Base-by-base conservation (phyloP, 148 eudicot genomes). In the Oxyria digyna region DNA sequence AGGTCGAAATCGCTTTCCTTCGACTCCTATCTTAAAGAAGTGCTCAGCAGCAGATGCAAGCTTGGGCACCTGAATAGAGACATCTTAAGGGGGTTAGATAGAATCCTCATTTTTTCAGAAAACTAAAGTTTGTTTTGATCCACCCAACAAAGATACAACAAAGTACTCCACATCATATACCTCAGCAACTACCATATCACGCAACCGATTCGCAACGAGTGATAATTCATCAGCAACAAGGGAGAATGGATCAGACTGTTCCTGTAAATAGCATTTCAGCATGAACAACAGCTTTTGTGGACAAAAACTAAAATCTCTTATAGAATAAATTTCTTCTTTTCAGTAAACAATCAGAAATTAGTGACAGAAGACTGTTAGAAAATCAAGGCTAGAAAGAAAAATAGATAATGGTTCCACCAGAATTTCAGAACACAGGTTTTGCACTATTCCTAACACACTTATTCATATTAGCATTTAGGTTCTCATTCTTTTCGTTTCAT, bases 1-100 rank as follows among this genome's bases (percentile, higher is more conserved):
- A 50, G 98, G 98, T 42, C 98, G 86, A 48, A 92, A 92, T 35
- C 91, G 86, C 78, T 92, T 92, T 71, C 98, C 98, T 81, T 92
- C 96, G 40, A 89, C 89, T 69, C 98, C 98, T 78, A 85, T 50
- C 75, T 87, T 92, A 82, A 92, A 92, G 74, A 92, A 92, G 77
- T 92, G 87, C 75, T 89, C 96, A 9, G 96, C 97, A 74, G 96
- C 97, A 66, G 88, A 87, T 63, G 91, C 98, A 73, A 92, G 87
- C 79, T 89, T 89, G 48, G 98, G 98, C 46, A 92, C 96, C 96
- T 89, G 75, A 69, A 82, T 71, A 67, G 59, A 12, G 62, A 23
- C 67, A 74, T 41, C 46, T 18, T 66, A 23, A 35, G 68, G 69
- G n/a, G 20, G 15, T 66, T 37, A 66, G 46, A 66, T 66, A 31